These are phyloP conservation scores for Circinella minor DNA, from an alignment of 371 early-diverging fungal species.

Conservation along the genomic window DNA sequence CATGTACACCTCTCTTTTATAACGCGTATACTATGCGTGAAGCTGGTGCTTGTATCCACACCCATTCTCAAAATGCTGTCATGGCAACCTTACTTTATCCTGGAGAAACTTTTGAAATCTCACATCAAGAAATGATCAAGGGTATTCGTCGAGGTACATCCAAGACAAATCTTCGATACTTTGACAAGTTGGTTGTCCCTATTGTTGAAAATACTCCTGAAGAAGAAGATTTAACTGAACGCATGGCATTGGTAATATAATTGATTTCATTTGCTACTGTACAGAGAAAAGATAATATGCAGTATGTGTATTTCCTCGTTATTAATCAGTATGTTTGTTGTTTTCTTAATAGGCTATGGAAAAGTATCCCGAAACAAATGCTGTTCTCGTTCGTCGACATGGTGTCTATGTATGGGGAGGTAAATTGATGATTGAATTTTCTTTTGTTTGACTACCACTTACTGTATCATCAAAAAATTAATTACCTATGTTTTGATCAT, in stretches of 20 bases:
- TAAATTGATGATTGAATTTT: slow-evolving; percentile 22
- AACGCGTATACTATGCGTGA: slow-evolving; percentile 89
- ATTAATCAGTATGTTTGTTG: no score
- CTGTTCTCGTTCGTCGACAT: slow-evolving; percentile 92
- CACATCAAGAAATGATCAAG: slow-evolving; percentile 99
- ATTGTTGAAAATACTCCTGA: slow-evolving; percentile 96
- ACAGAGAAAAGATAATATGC: no score
- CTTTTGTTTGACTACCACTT: background rate
- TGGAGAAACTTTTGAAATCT: slow-evolving; percentile 78
- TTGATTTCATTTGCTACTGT: no score
- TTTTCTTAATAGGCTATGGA: slow-evolving; percentile 70
- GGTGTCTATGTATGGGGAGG: slow-evolving; percentile 95
- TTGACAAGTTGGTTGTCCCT: slow-evolving; percentile 90
- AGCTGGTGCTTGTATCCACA: slow-evolving; percentile 96
- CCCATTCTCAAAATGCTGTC: slow-evolving; percentile 95
- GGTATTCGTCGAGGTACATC: slow-evolving; percentile 87
- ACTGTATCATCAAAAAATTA: background rate
- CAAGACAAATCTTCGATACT: slow-evolving; percentile 67
- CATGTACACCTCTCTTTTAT: slow-evolving; percentile 95
- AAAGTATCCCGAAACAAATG: slow-evolving; percentile 91
- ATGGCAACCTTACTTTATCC: slow-evolving; percentile 87
- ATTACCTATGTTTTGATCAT: background rate
- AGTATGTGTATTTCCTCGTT: no score
- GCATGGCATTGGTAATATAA: slow-evolving; percentile 79
- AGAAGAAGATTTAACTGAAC: slow-evolving; percentile 90